These are phyloP conservation scores for Fusarium piperis DNA, from an alignment of 2,329 filamentous ascomycete species.

Conservation along the genomic window DNA sequence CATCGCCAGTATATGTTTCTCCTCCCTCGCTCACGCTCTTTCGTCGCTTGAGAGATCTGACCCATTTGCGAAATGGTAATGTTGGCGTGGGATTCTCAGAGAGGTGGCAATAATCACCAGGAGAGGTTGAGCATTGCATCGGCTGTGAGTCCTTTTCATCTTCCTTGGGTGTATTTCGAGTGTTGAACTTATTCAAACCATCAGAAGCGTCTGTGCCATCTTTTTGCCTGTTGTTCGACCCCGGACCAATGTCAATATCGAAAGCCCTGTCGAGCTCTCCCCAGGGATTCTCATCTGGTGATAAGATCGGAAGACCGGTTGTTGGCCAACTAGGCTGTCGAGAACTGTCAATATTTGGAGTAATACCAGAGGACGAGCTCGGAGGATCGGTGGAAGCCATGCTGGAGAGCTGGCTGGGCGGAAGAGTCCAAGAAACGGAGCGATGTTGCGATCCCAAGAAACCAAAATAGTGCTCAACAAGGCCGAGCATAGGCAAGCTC, in stretches of 20 bases:
- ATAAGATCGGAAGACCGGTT: conserved; percentile 15
- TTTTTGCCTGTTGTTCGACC: conserved; percentile 36
- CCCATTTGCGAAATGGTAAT: conserved; percentile 76
- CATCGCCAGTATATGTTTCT: not conserved
- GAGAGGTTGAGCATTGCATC: conserved; percentile 38
- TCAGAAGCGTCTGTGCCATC: conserved; percentile 48
- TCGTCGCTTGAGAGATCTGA: conserved; percentile 73
- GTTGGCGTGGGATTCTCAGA: conserved; percentile 26
- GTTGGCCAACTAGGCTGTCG: conserved; percentile 52
- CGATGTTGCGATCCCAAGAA: conserved; percentile 54
- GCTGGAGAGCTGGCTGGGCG: conserved; percentile 38
- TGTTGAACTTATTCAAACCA: conserved; percentile 51
- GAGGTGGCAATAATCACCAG: conserved; percentile 7
- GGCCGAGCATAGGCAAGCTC: conserved; percentile 32
- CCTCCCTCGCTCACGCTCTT: conserved; percentile 51
- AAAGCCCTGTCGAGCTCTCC: conserved; percentile 35
- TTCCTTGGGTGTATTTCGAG: conserved; percentile 2
- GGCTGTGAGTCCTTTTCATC: not conserved
- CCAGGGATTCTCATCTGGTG: not conserved
- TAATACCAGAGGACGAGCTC: conserved; percentile 47
- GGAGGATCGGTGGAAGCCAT: conserved; percentile 49
- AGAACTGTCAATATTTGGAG: conserved; percentile 51
- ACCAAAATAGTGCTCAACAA: conserved; percentile 52
- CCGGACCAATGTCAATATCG: conserved; percentile 45
- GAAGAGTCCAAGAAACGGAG: conserved; percentile 47